Evolutionary conservation across 345 rosid genomes (phyloP).

Genomic region (Firmiana major): DNA sequence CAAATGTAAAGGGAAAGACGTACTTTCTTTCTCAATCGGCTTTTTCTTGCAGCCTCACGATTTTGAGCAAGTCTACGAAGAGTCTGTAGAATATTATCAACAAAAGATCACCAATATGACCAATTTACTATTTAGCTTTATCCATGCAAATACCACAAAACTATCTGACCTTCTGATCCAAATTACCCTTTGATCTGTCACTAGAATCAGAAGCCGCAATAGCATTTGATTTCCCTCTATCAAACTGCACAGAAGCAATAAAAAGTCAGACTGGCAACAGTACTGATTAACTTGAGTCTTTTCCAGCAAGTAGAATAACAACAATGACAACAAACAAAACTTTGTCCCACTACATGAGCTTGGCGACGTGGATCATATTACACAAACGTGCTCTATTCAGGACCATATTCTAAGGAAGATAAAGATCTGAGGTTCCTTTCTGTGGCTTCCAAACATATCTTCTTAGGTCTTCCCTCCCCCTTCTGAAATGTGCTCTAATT

Average conservation of each 20-base stretch:
- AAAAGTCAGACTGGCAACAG: slow-evolving; percentile 17
- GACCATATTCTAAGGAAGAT: background rate
- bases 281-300: slow-evolving; percentile 1
- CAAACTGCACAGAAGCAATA: slow-evolving; percentile 51
- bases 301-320: slow-evolving; percentile 4
- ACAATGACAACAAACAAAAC: background rate
- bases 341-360: background rate
- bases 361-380: background rate
- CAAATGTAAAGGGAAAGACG: background rate
- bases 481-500: background rate
- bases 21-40: slow-evolving; percentile 93
- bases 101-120: slow-evolving; percentile 20
- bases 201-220: slow-evolving; percentile 78
- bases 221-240: slow-evolving; percentile 45
- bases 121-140: background rate
- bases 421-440: background rate
- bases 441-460: background rate
- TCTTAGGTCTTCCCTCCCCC: background rate
- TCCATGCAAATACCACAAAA: slow-evolving; percentile 14
- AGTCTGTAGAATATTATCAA: slow-evolving; percentile 50
- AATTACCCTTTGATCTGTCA: slow-evolving; percentile 85
- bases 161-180: slow-evolving; percentile 84
- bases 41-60: slow-evolving; percentile 98
- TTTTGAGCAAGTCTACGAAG: slow-evolving; percentile 98
- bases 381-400: background rate